A percentile compares a stretch with the other conserved stretches of the same genome.
phyloP scores from a whole-genome alignment of 139 green algal species.

The Picochlorum sp. region DNA sequence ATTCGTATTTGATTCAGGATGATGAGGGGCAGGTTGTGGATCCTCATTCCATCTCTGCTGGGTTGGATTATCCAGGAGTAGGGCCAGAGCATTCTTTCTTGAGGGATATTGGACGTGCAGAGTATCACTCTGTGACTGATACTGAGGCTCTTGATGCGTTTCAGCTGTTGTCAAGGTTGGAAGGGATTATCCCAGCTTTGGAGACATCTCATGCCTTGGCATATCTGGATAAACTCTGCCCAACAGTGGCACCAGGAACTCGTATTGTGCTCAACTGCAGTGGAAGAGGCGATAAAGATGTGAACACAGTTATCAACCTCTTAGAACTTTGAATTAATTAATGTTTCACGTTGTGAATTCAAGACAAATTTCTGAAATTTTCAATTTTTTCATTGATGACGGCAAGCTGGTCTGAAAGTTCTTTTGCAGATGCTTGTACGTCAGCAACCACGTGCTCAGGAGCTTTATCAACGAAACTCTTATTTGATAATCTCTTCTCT shows the following conservation, averaged over 20 bases:
- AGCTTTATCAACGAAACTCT: conserved; percentile 86
- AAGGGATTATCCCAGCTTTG: conserved; percentile 98
- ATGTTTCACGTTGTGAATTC: conserved; percentile 6
- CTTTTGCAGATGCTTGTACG: conserved; percentile 9
- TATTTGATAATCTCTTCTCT: conserved; percentile 53
- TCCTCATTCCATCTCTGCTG: conserved; percentile 94
- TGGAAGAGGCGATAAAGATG: conserved; percentile 95
- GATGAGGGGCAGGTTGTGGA: conserved; percentile 95
- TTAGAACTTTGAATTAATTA: background rate
- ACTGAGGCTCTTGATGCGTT: conserved; percentile 76
- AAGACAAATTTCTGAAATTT: conserved; percentile 15
- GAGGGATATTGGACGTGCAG: conserved; percentile 83
- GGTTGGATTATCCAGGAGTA: conserved; percentile 97
- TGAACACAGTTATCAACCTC: conserved; percentile 47
- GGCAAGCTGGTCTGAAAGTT: conserved; percentile 18
- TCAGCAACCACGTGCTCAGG: conserved; percentile 39
- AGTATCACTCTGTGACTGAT: conserved; percentile 95
- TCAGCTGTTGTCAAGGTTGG: conserved; percentile 64
- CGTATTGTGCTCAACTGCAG: conserved; percentile 88
- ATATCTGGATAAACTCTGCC: conserved; percentile 79
- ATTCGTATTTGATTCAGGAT: conserved; percentile 93
- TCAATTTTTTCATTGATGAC: conserved; percentile 26
- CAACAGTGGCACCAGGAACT: conserved; percentile 64
- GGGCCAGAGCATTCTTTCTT: conserved; percentile 97
- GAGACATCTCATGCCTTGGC: conserved; percentile 95